These are phyloP conservation scores for Monilinia laxa DNA, from an alignment of 2,329 filamentous ascomycete genomes.

Conservation along the genomic window DNA sequence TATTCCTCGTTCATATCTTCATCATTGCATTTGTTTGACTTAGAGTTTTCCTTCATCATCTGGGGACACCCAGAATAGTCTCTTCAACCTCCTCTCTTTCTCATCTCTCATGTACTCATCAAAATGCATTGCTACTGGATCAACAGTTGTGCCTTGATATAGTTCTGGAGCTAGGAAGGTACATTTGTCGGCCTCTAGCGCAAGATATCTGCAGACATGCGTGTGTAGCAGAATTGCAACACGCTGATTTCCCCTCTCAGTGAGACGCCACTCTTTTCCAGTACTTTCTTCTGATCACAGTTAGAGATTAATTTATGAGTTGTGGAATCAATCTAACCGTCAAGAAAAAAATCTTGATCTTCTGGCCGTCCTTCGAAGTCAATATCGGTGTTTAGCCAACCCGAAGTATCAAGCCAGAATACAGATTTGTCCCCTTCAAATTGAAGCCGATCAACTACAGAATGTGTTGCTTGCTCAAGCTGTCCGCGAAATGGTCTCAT, in stretches of 20 bases:
- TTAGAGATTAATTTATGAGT: background rate
- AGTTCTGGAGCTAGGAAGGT: conserved; percentile 40
- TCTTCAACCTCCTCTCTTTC: conserved; percentile 32
- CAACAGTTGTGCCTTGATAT: conserved; percentile 29
- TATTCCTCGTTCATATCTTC: conserved; percentile 2
- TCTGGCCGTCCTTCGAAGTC: conserved; percentile 31
- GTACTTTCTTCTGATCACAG: conserved; percentile 28
- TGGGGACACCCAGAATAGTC: conserved; percentile 28
- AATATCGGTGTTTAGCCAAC: conserved; percentile 41
- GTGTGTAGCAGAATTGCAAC: conserved; percentile 42
- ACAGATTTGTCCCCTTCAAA: conserved; percentile 41
- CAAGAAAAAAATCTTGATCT: conserved; percentile 39
- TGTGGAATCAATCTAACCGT: conserved; percentile 26
- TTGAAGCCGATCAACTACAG: conserved; percentile 40
- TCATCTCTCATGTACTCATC: conserved; percentile 31
- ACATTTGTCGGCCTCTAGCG: conserved; percentile 38
- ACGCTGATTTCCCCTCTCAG: conserved; percentile 41
- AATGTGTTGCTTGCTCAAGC: conserved; percentile 40
- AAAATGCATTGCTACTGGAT: conserved; percentile 29
- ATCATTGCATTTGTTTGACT: conserved; percentile 11
- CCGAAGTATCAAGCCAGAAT: conserved; percentile 45
- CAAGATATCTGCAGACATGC: conserved; percentile 43
- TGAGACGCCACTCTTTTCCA: conserved; percentile 38
- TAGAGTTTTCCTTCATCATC: conserved; percentile 7
- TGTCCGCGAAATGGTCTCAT: conserved; percentile 42